Conservation (phyloP, 1,284 basidiomycete species). For the Jaminaea rosea region DNA sequence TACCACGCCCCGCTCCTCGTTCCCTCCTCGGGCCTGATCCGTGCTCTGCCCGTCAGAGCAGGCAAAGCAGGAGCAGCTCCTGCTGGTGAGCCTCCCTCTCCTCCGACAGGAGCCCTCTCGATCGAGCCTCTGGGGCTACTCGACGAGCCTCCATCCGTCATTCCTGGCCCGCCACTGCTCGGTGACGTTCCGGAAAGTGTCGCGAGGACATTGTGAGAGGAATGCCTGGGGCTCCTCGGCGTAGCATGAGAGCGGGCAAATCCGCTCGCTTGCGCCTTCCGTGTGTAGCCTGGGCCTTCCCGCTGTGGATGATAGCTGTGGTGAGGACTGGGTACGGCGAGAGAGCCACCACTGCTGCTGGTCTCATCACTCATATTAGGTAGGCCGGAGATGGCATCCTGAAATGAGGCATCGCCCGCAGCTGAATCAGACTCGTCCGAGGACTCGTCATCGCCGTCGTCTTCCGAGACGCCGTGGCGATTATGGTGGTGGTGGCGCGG, state of each 20-base stretch:
- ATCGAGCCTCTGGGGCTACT: neutral
- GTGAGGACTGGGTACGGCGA: neutral
- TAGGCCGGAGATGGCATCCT: neutral
- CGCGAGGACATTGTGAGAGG: too few species aligned
- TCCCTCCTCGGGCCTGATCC: too few species aligned
- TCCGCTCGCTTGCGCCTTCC: neutral
- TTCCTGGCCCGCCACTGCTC: neutral
- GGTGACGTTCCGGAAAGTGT: too few species aligned
- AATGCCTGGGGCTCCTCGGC: too few species aligned
- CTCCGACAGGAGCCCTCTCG: neutral
- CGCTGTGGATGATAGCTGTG: too few species aligned
- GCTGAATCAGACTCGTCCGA: neutral
- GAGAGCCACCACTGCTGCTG: neutral
- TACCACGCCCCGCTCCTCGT: neutral
- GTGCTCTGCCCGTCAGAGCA: too few species aligned
- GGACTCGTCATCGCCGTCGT: conserved; percentile 1
- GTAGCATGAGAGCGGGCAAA: neutral
- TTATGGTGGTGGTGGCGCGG: too few species aligned
- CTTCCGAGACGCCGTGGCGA: neutral
- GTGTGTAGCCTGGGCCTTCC: neutral
- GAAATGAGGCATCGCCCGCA: neutral
- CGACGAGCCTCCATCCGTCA: too few species aligned
- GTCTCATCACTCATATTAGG: neutral
- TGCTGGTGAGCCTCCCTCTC: neutral
- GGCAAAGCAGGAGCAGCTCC: neutral